Percentiles rank a stretch among this genome's conserved stretches.
Evolutionary conservation across 176 grass and related monocot species (phyloP).

Genomic region (Puccinellia tenuiflora): DNA sequence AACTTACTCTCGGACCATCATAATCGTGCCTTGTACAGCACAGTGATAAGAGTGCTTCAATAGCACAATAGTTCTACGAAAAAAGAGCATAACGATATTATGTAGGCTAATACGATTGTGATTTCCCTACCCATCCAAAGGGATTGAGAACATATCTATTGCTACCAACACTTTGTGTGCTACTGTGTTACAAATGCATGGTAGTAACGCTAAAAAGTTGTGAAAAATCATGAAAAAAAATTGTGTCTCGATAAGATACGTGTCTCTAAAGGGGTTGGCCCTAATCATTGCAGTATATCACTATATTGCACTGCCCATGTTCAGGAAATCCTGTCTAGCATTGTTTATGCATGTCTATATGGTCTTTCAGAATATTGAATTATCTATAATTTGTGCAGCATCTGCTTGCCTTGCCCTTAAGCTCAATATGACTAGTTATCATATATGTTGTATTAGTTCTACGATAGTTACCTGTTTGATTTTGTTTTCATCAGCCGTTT

Average conservation of each 20-base stretch:
- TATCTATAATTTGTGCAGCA: background rate
- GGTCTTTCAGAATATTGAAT: background rate
- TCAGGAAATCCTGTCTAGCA: background rate
- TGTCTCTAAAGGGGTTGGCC: background rate
- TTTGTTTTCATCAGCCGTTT: background rate
- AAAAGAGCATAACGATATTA: background rate
- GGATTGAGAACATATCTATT: background rate
- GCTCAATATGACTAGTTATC: background rate
- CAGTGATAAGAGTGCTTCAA: background rate
- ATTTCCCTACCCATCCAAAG: background rate
- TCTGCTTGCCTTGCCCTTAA: background rate
- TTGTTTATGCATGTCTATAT: background rate
- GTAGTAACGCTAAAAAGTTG: background rate
- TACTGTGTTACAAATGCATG: background rate
- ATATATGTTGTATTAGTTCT: conserved; percentile 3
- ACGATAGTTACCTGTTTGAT: background rate
- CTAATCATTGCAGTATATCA: background rate
- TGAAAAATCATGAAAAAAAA: background rate
- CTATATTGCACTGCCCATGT: background rate
- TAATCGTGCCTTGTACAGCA: background rate
- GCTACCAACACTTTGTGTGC: no score
- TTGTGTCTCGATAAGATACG: background rate
- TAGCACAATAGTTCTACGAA: background rate
- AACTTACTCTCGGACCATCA: background rate
- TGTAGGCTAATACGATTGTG: background rate